Base-by-base conservation (phyloP, 2,329 filamentous ascomycete genomes). In the Ceratocystis ficicola region DNA sequence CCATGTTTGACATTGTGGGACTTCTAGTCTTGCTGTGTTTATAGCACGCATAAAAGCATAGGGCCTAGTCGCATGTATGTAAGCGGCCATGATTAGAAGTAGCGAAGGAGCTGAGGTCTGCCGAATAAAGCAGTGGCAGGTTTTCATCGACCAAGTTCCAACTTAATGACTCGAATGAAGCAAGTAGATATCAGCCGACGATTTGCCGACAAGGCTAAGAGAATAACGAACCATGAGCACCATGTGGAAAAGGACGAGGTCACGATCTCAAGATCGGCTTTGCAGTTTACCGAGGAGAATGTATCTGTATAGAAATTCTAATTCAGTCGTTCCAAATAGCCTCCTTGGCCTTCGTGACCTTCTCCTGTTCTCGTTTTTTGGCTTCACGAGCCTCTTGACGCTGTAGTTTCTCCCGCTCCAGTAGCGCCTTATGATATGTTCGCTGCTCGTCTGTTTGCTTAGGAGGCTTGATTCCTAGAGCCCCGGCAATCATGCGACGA, bases 381-480 rank as follows among this genome's bases (percentile, higher is more conserved):
- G 84, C 83, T 66, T 85, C 85, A 72, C 80, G 85, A 74, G 92
- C 89, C 71, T 84, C 82, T 67, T 92, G 88, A 67, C 86, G 79
- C 70, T 83, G 83, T 78, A 85, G 91, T 71, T 85, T 86, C 79
- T 96, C 93, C 76, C 93, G 89, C 76, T 95, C 89, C 71, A 87
- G 85, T 68, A 94, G 79, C 0, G 89, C 87, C 70, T 81, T 84
- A 72, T 97, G 92, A 74, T 94, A 97, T 65, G 90, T 89, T 71
- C 81, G 83, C 79, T 96, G 89, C 76, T 96, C 92, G 69, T 95
- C 90, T 1, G 90, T 96, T 74, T 86, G 83, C 77, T 84, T 87
- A 41, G 90, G 90, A 44, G 86, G 85, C 72, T 86, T 85, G 65
- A 96, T 83, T 0, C 94, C 94, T 70, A 97, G 77, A 0, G 89